phyloP scores from a whole-genome alignment of 768 basidiomycete species.

The Tylopilus subfusipes region DNA sequence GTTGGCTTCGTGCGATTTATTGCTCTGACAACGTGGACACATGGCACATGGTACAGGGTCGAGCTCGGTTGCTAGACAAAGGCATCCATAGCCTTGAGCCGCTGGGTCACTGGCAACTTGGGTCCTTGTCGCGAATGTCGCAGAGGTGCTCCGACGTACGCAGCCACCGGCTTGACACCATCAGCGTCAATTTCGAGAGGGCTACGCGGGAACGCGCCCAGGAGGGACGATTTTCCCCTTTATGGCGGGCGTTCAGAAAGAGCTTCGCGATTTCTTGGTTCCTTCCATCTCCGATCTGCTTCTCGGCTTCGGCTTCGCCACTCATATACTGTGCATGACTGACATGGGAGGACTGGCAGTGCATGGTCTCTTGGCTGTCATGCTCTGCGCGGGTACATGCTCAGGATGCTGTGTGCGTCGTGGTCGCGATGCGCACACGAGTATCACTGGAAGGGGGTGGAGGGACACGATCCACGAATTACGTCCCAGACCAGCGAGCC shows the following conservation, averaged over 20 bases:
- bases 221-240: constrained; percentile 15
- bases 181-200: background rate
- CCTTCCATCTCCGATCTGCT: constrained; percentile 26
- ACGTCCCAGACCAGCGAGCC: constrained; percentile 3
- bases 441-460: background rate
- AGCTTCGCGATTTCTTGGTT: constrained; percentile 10
- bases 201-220: background rate
- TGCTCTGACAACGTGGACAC: constrained; percentile 10
- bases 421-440: background rate
- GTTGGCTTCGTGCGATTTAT: constrained; percentile 27
- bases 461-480: constrained; percentile 2
- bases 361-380: constrained; percentile 3
- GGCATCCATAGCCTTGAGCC: background rate
- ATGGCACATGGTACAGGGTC: constrained; percentile 9
- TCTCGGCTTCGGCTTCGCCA: constrained; percentile 20
- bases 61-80: background rate
- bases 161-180: background rate
- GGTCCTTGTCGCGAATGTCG: no score
- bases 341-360: constrained; percentile 15
- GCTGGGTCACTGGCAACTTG: background rate
- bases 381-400: constrained; percentile 2
- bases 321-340: background rate
- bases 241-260: constrained; percentile 7
- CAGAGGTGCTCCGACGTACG: background rate
- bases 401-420: no score